Base-by-base conservation (phyloP, 2,329 filamentous ascomycete genomes). In the Colletotrichum aenigma region DNA sequence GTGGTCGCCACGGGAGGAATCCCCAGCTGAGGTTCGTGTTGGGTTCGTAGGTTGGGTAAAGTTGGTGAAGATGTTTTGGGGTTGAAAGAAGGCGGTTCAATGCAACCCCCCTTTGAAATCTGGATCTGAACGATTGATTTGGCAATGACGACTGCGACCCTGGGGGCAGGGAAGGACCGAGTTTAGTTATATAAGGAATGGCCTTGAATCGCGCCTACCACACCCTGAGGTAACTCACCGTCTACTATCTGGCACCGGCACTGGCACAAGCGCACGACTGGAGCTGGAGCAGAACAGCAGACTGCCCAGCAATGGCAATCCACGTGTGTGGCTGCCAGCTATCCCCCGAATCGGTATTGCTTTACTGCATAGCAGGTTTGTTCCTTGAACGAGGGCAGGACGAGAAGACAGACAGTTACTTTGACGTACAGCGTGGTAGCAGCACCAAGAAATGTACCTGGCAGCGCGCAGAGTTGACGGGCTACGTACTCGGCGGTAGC, bases 181-280 rank as follows among this genome's bases (percentile, higher is more conserved):
- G 74, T 69, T 67, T 16, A 67, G 60, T 61, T 43, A 65, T 76
- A 76, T 65, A 60, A 36, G 48, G 58, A 18, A 64, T 16, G 58
- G 38, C 38, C 38, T 56, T 69, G 32, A 43, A 65, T 36, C 24
- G 70, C 68, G 62, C 70, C 64, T 64, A 30, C 70, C 34, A 69
- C 21, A 32, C 56, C 43, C 43, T 52, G 13, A 52, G 43, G 43
- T 52, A 52, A 24, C 28, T 66, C 69, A 24, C 66, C 34, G 55
- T 58, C 43, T 55, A 58, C 34, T 24, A 28, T 65, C 61, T 64
- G 32, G 34, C 61, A 43, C 34, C 30, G 58, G 58, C 58, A 32
- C 58, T 36, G 28, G 58, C 58, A 34, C 58, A 21, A 32, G 55
- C 55, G 55, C 24, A 58, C 43, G 3, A 52, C 43, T 52, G 58